Base-by-base conservation (phyloP, 2,329 filamentous ascomycete species). In the Claviceps sp. region DNA sequence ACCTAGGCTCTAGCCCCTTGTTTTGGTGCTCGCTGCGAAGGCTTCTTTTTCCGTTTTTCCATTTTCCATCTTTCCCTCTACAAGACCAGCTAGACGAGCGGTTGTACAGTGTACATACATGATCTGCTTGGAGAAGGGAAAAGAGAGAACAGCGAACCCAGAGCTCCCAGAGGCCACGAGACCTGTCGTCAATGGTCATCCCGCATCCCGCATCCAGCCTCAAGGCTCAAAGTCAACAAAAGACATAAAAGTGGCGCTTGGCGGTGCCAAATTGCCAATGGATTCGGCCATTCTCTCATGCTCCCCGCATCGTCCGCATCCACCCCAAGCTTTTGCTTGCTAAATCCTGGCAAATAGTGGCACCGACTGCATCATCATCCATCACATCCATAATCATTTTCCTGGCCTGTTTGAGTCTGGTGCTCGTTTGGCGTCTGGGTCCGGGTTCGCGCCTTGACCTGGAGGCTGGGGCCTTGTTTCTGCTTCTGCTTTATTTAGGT, bases 401-500 rank as follows among this genome's bases (percentile, higher is more conserved):
- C 16, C 26, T 5, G n/a, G 45, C 45, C 30, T 37, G 30, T 47
- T 37, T 14, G n/a, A 47, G 26, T 37, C 34, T 41, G 18, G 44
- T 16, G 46, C 26, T 41, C n/a, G 46, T 38, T 41, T 11, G 18
- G 30, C 13, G 37, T 47, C 46, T 34, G 34, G 20, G 40, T 13
- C 26, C 18, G 34, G n/a, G n/a, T 37, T 13, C 24, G 49, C 14
- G 20, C 22, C 37, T 40, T 22, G 18, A 22, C 5, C 20, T 13
- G 18, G 7, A n/a, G 7, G 30, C 22, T 41, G 38, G 13, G 22
- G n/a, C 37, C 20, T 46, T 34, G 41, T 52, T 34, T 42, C 11
- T 42, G 18, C 58, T 79, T 76, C 65, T 74, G 59, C 42, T 43
- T 18, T 34, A 14, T 20, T 18, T 18, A 18, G 18, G 18, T 20